Conservation (phyloP, 257 asterid species). For the Solanum lycopersicoides region DNA sequence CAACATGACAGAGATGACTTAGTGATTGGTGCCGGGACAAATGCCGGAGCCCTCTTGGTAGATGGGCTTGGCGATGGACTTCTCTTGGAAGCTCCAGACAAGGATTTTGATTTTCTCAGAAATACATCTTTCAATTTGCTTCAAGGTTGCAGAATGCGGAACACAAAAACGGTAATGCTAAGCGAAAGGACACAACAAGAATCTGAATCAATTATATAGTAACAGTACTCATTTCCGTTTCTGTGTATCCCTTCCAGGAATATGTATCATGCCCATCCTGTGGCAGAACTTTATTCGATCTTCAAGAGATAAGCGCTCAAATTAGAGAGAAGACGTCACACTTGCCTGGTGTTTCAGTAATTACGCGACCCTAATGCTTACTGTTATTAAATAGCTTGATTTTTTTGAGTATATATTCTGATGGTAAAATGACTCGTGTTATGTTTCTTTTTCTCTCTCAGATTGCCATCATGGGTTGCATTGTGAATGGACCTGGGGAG, state of each 20-base stretch:
- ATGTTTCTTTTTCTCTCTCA: conserved; percentile 11
- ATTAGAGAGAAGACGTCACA: conserved; percentile 93
- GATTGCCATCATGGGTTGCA: conserved; percentile 99
- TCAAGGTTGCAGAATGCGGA: conserved; percentile 99
- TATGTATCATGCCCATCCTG: conserved; percentile 99
- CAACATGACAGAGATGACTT: conserved; percentile 63
- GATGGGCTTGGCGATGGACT: conserved; percentile 98
- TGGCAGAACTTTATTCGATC: conserved; percentile 94
- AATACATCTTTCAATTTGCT: conserved; percentile 89
- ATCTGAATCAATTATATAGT: neutral
- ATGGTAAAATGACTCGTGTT: neutral
- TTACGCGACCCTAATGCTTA: conserved; percentile 5
- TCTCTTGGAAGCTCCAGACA: conserved; percentile 78
- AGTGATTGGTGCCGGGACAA: conserved; percentile 87
- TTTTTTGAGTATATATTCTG: neutral
- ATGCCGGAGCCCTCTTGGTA: conserved; percentile 85
- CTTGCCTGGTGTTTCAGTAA: conserved; percentile 98
- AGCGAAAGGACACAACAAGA: neutral
- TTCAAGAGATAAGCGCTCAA: conserved; percentile 94
- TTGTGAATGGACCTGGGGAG: conserved; percentile 98
- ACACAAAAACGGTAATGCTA: conserved; percentile 79
- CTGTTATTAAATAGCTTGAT: neutral
- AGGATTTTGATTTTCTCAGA: conserved; percentile 78
- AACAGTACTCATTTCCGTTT: neutral
- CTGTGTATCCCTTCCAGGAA: conserved; percentile 46